Evolutionary conservation across 345 rosid species (phyloP).

Genomic region (Salix arbutifolia): DNA sequence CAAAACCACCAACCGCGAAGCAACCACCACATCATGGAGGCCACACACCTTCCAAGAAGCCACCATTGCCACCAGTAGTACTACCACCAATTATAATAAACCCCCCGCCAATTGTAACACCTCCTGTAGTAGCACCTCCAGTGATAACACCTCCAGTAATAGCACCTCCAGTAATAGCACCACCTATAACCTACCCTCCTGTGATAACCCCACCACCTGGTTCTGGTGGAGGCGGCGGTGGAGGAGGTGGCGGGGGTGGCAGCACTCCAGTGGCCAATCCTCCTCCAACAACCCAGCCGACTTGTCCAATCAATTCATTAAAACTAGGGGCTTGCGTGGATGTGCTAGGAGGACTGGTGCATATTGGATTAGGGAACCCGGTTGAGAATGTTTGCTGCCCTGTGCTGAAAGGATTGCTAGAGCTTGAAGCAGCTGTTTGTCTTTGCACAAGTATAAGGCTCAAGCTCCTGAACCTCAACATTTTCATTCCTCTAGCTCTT

Average conservation of each 20-base stretch:
- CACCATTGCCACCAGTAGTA: slow-evolving; percentile 17
- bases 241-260: slow-evolving; percentile 42
- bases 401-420: slow-evolving; percentile 35
- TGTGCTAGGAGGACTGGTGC: slow-evolving; percentile 38
- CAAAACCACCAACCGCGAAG: slow-evolving; percentile 35
- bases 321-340: slow-evolving; percentile 46
- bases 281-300: slow-evolving; percentile 13
- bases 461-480: slow-evolving; percentile 40
- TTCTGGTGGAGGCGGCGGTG: slow-evolving; percentile 18
- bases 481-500: slow-evolving; percentile 44
- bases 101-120: slow-evolving; percentile 24
- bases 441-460: slow-evolving; percentile 38
- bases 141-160: slow-evolving; percentile 32
- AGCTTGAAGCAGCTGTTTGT: slow-evolving; percentile 50
- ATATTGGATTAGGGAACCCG: slow-evolving; percentile 40
- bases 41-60: slow-evolving; percentile 33
- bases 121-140: slow-evolving; percentile 31
- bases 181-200: slow-evolving; percentile 17
- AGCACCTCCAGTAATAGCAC: slow-evolving; percentile 37
- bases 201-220: slow-evolving; percentile 22
- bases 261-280: slow-evolving; percentile 21
- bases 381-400: slow-evolving; percentile 42
- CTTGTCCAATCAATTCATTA: slow-evolving; percentile 41
- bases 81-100: slow-evolving; percentile 38
- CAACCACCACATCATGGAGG: slow-evolving; percentile 61